Percentiles rank a stretch among this genome's conserved stretches.
These are phyloP conservation scores for Candida golubevii DNA, from an alignment of 805 yeast genomes.

Conservation along the genomic window DNA sequence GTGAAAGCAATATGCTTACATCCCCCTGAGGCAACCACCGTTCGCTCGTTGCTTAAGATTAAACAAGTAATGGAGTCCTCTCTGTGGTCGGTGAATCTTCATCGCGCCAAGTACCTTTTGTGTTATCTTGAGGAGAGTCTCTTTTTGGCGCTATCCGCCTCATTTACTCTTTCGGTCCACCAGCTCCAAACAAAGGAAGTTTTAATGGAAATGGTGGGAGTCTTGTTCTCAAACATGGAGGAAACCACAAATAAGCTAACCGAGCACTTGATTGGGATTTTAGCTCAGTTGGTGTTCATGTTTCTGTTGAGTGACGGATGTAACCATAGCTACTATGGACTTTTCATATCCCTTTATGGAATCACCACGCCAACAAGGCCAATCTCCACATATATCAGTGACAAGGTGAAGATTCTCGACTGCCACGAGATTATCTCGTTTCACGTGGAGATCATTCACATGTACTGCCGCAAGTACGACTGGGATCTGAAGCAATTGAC, in stretches of 20 bases:
- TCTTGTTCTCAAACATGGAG: conserved; percentile 4
- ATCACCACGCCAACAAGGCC: conserved; percentile 1
- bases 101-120: not conserved
- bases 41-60: conserved; percentile 2
- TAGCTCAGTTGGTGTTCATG: conserved; percentile 13
- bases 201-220: conserved; percentile 1
- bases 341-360: conserved; percentile 7
- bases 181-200: not conserved
- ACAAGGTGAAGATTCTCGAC: conserved; percentile 3
- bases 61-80: not conserved
- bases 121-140: conserved; percentile 8
- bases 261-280: conserved; percentile 7
- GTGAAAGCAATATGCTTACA: conserved; percentile 8
- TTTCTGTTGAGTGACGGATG: conserved; percentile 8
- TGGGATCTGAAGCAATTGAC: not conserved
- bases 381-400: not conserved
- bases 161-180: not conserved
- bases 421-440: conserved; percentile 7
- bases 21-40: conserved; percentile 2
- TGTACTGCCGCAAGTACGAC: conserved; percentile 10
- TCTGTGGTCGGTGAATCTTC: conserved; percentile 1
- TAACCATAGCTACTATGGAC: not conserved
- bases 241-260: conserved; percentile 1
- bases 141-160: conserved; percentile 1
- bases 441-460: conserved; percentile 11